Evolutionary conservation across 495 filamentous ascomycete genomes (phyloP).

Genomic region (Aspergillus carlsbadensis): DNA sequence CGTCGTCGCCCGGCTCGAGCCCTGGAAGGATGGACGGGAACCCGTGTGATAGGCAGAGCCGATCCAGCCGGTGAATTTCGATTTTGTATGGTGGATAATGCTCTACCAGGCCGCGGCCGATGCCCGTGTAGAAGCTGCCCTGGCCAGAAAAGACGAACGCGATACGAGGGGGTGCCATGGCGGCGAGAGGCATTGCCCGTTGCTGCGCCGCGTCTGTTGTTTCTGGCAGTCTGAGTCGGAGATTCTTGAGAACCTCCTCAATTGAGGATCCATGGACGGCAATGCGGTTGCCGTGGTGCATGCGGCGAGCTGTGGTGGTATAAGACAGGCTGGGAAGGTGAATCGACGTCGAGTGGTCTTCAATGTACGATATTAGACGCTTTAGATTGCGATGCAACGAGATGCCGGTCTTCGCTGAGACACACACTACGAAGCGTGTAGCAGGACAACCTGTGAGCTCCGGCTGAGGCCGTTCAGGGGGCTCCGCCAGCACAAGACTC

Average conservation of each 20-base stretch:
- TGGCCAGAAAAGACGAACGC: slow-evolving; percentile 70
- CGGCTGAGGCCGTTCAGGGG: slow-evolving; percentile 7
- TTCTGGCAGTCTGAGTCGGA: no score
- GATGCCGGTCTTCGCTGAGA: background rate
- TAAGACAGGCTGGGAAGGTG: slow-evolving; percentile 22
- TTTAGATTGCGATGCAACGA: background rate
- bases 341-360: background rate
- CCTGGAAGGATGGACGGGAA: slow-evolving; percentile 31
- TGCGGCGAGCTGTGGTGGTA: slow-evolving; percentile 24
- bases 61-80: slow-evolving; percentile 30
- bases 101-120: slow-evolving; percentile 28
- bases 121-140: slow-evolving; percentile 55
- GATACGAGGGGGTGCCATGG: slow-evolving; percentile 23
- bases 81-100: background rate
- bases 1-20: background rate
- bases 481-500: slow-evolving; percentile 39
- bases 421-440: background rate
- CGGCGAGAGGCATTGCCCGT: background rate
- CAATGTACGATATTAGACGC: background rate
- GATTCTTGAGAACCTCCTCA: background rate
- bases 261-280: background rate
- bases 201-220: background rate
- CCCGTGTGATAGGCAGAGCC: slow-evolving; percentile 25
- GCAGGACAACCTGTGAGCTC: background rate
- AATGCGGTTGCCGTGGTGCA: slow-evolving; percentile 11